These are phyloP conservation scores for Pseudoscleropodium purum DNA, from an alignment of 225 moss, liverwort and hornwort species.

Conservation along the genomic window DNA sequence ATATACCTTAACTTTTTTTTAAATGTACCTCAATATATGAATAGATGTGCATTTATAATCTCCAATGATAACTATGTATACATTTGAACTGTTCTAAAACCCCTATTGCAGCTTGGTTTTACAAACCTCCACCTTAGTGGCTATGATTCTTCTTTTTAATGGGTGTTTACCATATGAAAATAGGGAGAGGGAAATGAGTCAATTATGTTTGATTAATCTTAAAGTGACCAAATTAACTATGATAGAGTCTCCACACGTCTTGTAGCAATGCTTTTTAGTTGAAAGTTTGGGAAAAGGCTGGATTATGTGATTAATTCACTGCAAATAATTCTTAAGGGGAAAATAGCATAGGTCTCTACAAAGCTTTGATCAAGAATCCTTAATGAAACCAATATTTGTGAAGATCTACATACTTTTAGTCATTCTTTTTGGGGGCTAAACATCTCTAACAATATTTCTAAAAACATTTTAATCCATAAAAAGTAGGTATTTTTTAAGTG, in stretches of 20 bases:
- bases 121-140: neutral
- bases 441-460: neutral
- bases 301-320: neutral
- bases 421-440: neutral
- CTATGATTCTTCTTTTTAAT: neutral
- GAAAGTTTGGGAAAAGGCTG: neutral
- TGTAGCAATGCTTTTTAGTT: neutral
- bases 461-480: no score
- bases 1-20: neutral
- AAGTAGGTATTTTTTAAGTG: neutral
- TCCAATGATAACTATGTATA: neutral
- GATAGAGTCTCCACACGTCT: neutral
- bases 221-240: neutral
- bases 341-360: neutral
- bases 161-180: neutral
- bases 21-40: neutral
- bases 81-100: neutral
- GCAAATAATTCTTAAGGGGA: neutral
- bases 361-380: neutral
- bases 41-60: neutral
- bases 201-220: neutral
- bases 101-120: neutral
- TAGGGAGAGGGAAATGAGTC: neutral
- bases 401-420: no score
- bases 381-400: accelerated